Conservation (phyloP, 257 asterid genomes). For the Cinchona pubescens region DNA sequence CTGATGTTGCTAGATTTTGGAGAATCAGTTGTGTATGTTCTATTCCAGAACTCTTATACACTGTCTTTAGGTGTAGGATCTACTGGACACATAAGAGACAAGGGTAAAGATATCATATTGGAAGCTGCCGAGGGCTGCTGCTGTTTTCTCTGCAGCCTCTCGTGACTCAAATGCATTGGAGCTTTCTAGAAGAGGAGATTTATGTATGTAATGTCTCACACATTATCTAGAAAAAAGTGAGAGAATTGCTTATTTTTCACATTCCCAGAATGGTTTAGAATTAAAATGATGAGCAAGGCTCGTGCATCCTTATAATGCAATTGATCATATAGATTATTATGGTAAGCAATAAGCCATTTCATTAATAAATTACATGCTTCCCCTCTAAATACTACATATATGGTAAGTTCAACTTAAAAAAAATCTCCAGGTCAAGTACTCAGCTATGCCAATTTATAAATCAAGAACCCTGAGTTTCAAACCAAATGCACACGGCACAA, state of each 20-base stretch:
- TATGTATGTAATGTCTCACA: conserved; percentile 89
- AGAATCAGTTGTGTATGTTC: conserved; percentile 71
- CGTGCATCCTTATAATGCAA: background rate
- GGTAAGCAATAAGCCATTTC: background rate
- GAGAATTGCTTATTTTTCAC: too few relatives aligned
- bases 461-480: background rate
- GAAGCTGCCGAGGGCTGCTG: conserved; percentile 88
- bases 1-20: conserved; percentile 64
- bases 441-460: background rate
- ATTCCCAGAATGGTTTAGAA: background rate
- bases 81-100: too few relatives aligned
- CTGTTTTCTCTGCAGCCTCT: conserved; percentile 78
- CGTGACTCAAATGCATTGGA: conserved; percentile 74
- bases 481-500: too few relatives aligned
- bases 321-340: background rate
- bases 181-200: conserved; percentile 87
- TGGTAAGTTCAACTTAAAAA: background rate
- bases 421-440: background rate
- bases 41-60: conserved; percentile 71
- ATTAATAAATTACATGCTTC: background rate
- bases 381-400: background rate
- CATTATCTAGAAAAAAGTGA: too few relatives aligned
- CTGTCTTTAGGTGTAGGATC: too few relatives aligned
- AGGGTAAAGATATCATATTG: too few relatives aligned
- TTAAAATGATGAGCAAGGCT: background rate